Conservation (phyloP, 768 basidiomycete genomes). For the Cubamyces lactineus region DNA sequence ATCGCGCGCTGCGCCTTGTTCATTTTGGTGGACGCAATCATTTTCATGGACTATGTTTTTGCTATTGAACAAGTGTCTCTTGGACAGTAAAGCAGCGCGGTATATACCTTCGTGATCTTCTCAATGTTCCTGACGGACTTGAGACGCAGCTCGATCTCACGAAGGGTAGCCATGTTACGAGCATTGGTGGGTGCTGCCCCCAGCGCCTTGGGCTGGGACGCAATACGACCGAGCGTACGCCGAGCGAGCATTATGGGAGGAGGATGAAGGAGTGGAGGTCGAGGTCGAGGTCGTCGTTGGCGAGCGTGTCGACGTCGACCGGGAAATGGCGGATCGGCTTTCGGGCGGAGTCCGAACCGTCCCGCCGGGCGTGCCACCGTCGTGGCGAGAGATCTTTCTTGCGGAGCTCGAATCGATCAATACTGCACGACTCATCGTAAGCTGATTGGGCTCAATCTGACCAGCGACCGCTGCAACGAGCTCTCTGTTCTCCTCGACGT, state of each 20-base stretch:
- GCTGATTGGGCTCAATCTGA: constrained; percentile 14
- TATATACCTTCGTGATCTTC: constrained; percentile 94
- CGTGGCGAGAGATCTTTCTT: neutral
- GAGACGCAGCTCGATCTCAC: constrained; percentile 94
- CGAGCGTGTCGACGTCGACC: constrained; percentile 24
- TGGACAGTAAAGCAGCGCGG: neutral
- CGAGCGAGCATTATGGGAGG: constrained; percentile 51
- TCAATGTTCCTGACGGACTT: constrained; percentile 98
- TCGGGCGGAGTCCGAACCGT: constrained; percentile 20
- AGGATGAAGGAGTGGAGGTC: constrained; percentile 28
- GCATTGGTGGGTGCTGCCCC: constrained; percentile 50
- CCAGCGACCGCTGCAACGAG: neutral
- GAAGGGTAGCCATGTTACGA: constrained; percentile 95
- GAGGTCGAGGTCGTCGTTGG: constrained; percentile 26
- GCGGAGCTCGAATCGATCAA: constrained; percentile 15
- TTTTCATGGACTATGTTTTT: constrained; percentile 85
- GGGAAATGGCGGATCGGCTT: constrained; percentile 31
- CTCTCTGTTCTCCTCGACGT: constrained; percentile 22
- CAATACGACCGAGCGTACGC: constrained; percentile 49
- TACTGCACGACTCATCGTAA: constrained; percentile 15
- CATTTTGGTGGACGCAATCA: constrained; percentile 98
- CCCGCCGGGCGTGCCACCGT: constrained; percentile 6
- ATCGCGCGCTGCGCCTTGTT: constrained; percentile 95
- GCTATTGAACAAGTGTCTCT: neutral
- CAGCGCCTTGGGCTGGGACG: constrained; percentile 42